phyloP scores from a whole-genome alignment of 371 early-diverging fungal species.

The Apophysomyces trapeziformis region DNA sequence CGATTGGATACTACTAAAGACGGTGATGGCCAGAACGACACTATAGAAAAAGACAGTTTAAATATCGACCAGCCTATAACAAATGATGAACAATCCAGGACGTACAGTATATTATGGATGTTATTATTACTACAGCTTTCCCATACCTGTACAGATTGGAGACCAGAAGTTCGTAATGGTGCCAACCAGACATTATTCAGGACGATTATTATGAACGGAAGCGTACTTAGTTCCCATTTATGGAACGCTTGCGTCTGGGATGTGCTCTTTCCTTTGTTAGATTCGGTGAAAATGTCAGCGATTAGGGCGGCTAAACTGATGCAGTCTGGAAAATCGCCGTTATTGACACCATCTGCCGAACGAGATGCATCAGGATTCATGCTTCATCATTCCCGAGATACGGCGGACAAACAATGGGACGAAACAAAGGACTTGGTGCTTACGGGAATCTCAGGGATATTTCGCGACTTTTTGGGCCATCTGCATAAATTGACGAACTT shows the following conservation, averaged over 20 bases:
- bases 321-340: conserved; percentile 29
- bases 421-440: conserved; percentile 90
- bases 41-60: conserved; percentile 35
- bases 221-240: conserved; percentile 63
- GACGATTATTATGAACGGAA: conserved; percentile 87
- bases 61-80: conserved; percentile 42
- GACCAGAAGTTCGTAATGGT: conserved; percentile 94
- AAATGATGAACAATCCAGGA: conserved; percentile 50
- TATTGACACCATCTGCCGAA: conserved; percentile 27
- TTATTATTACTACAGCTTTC: conserved; percentile 81
- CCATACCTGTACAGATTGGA: conserved; percentile 80
- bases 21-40: conserved; percentile 19
- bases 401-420: conserved; percentile 92
- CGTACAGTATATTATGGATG: conserved; percentile 84
- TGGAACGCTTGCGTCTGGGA: conserved; percentile 92
- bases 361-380: conserved; percentile 49
- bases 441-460: conserved; percentile 73
- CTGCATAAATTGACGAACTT: conserved; percentile 65
- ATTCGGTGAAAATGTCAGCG: conserved; percentile 69
- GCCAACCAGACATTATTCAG: conserved; percentile 95
- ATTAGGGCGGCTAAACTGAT: conserved; percentile 42
- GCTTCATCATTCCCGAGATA: conserved; percentile 74
- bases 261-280: conserved; percentile 89
- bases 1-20: conserved; percentile 54
- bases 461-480: conserved; percentile 69